Evolutionary conservation across 192 early-diverging fungal species (phyloP), one percentile per base, ranked within the genome.

Genomic region (Rhizophagus prolifer): DNA sequence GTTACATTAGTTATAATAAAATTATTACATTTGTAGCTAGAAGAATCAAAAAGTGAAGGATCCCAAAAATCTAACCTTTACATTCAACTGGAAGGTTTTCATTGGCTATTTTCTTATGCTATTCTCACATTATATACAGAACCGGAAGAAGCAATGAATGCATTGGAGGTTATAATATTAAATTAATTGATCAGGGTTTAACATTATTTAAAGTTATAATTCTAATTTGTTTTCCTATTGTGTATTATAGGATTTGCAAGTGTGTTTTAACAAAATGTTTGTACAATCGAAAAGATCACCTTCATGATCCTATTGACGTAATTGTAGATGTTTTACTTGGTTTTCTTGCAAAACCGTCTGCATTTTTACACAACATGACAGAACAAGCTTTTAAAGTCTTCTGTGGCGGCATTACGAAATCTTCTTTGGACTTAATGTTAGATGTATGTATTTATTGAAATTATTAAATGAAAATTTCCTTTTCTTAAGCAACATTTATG

Each of bases 301-400:
- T 58, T 70, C 90, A 86, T 31, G 83, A 90, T 73, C 95, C 96
- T 2, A 87, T 95, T n/a, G 96, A 98, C 75, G 96, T 99, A 61
- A 87, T 99, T 73, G 85, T 95, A 8, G 97, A 99, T 83, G 93
- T 97, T 36, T 81, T 99, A 65, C 83, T 99, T 71, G 90, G 91
- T 75, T 92, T 98, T 82, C 80, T 99, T 83, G 90, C 93, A 59
- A 94, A 93, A 78, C 91, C 94, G 9, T 95, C 94, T 36, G 86
- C 87, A 47, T 75, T 93, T 13, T 81, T 96, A 67, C 86, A 94
- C 41, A 87, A 85, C 25, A 80, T 98, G 70, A 88, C 94, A 28
- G 90, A 93, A 65, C 89, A 92, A 71, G 92, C 92, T 58, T 99
- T 99, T 87, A 90, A 88, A 31, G 87, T 91, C 25, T 96, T 99